Evolutionary conservation across 2,329 filamentous ascomycete genomes (phyloP).

Genomic region (Alternaria sp.): DNA sequence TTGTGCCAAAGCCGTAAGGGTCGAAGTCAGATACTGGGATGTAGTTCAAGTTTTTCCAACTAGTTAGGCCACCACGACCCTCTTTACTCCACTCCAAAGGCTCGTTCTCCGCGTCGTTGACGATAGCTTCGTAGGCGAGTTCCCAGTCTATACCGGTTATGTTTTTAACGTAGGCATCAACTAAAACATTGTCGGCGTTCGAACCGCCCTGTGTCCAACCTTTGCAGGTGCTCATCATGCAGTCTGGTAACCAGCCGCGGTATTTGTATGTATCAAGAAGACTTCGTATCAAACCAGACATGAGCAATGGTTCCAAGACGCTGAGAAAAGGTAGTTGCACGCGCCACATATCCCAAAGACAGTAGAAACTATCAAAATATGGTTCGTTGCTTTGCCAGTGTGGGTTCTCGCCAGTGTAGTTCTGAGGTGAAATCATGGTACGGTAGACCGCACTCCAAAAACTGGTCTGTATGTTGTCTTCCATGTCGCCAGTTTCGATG

Average conservation of each 20-base stretch:
- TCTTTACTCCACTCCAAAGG: slow-evolving; percentile 51
- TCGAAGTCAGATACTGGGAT: slow-evolving; percentile 53
- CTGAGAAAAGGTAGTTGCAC: slow-evolving; percentile 71
- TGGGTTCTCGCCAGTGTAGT: slow-evolving; percentile 59
- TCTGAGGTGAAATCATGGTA: slow-evolving; percentile 56
- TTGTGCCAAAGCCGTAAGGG: slow-evolving; percentile 54
- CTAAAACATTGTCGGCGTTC: slow-evolving; percentile 75
- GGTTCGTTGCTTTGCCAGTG: slow-evolving; percentile 55
- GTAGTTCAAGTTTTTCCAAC: slow-evolving; percentile 49
- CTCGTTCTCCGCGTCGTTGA: slow-evolving; percentile 52
- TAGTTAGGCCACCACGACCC: slow-evolving; percentile 48
- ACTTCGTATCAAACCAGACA: slow-evolving; percentile 73
- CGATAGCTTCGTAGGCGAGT: slow-evolving; percentile 48
- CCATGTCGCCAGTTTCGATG: slow-evolving; percentile 48
- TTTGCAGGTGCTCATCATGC: slow-evolving; percentile 78
- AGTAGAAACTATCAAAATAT: slow-evolving; percentile 67
- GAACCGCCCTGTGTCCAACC: slow-evolving; percentile 79
- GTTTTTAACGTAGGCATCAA: slow-evolving; percentile 75
- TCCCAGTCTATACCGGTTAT: slow-evolving; percentile 57
- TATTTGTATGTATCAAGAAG: slow-evolving; percentile 76
- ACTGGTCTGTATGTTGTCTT: slow-evolving; percentile 48
- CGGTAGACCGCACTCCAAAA: slow-evolving; percentile 59
- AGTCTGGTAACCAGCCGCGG: slow-evolving; percentile 77
- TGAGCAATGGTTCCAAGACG: slow-evolving; percentile 69
- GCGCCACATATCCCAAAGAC: slow-evolving; percentile 60